Conservation (phyloP, 768 basidiomycete genomes). For the Xanthoconium stramineum region DNA sequence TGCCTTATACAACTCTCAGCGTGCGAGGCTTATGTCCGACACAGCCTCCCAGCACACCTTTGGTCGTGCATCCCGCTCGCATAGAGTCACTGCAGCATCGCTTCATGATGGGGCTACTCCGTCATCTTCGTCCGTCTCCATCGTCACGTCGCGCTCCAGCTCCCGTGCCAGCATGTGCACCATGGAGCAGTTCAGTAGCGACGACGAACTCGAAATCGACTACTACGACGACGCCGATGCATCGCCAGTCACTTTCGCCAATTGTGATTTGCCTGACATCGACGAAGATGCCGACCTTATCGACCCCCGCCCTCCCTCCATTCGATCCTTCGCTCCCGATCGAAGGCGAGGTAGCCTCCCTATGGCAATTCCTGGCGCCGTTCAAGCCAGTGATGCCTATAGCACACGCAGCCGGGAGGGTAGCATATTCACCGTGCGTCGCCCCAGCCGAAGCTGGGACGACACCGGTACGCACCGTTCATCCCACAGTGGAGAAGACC, state of each 20-base stretch:
- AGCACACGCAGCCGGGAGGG: constrained; percentile 51
- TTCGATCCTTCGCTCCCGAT: constrained; percentile 18
- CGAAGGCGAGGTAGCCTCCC: constrained; percentile 55
- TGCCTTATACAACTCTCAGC: constrained; percentile 17
- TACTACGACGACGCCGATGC: constrained; percentile 36
- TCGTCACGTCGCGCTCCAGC: constrained; percentile 36
- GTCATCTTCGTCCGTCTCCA: constrained; percentile 42
- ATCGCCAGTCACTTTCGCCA: constrained; percentile 38
- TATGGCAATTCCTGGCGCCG: constrained; percentile 51
- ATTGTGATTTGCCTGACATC: constrained; percentile 39
- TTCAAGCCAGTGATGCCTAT: constrained; percentile 17
- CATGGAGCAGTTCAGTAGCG: constrained; percentile 42
- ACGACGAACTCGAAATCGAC: constrained; percentile 45
- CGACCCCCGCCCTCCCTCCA: constrained; percentile 24
- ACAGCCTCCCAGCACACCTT: constrained; percentile 49
- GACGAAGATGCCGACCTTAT: constrained; percentile 29
- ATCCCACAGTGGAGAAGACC: constrained; percentile 20
- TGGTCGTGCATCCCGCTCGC: constrained; percentile 38
- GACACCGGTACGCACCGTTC: constrained; percentile 33
- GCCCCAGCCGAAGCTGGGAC: constrained; percentile 60
- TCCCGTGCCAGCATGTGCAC: constrained; percentile 32
- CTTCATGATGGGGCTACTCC: constrained; percentile 32
- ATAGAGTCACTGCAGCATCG: constrained; percentile 18
- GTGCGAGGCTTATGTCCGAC: constrained; percentile 34
- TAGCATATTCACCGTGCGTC: constrained; percentile 55